Evolutionary conservation across 2,329 filamentous ascomycete species (phyloP).

Genomic region (Aspergillus thermomutatus): DNA sequence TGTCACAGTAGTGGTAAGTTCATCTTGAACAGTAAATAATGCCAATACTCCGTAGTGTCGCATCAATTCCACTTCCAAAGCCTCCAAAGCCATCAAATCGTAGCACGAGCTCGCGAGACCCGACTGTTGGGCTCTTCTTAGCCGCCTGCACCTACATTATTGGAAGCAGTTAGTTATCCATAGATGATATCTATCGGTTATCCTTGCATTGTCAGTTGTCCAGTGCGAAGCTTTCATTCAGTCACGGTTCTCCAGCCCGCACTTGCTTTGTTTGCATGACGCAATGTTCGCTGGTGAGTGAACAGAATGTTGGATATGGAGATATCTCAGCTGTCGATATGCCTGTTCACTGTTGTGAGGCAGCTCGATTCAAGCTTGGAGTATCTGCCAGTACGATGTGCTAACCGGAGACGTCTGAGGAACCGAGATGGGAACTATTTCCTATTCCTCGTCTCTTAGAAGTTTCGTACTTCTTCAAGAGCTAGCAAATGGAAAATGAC

Average conservation of each 20-base stretch:
- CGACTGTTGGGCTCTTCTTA: too few species aligned
- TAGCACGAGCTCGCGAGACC: background rate
- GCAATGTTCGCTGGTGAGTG: background rate
- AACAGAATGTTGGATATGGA: background rate
- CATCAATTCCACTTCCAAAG: too few species aligned
- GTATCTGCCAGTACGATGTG: background rate
- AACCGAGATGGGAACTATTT: background rate
- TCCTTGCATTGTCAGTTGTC: background rate
- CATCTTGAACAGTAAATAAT: background rate
- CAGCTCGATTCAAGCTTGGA: background rate
- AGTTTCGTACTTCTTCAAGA: background rate
- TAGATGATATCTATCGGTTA: background rate
- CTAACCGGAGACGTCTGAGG: too few species aligned
- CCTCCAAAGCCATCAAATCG: background rate
- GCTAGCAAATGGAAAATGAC: background rate
- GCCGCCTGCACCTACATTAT: background rate
- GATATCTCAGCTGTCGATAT: too few species aligned
- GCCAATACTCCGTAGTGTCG: too few species aligned
- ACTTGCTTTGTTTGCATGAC: background rate
- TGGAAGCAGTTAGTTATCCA: conserved; percentile 2
- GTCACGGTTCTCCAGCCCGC: background rate
- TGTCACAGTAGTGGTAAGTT: background rate
- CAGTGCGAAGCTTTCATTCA: background rate
- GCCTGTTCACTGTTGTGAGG: background rate
- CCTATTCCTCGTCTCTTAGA: background rate